Evolutionary conservation across 208 protist genomes (phyloP), one percentile per base, ranked within the genome.

Genomic region (Jaenimonas drosophilae): DNA sequence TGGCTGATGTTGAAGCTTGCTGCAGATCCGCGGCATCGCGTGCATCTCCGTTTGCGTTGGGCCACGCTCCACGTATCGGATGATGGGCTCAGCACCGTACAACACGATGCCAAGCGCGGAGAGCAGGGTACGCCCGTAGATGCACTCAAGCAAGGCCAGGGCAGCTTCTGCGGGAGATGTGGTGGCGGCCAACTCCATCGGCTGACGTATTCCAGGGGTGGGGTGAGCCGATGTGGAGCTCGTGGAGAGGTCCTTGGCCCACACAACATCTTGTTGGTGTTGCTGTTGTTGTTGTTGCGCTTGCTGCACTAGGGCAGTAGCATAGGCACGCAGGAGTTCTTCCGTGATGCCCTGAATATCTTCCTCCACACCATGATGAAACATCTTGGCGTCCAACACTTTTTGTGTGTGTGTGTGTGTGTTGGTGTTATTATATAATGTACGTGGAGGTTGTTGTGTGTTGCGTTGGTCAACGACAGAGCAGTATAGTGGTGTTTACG

Each of bases 41-140:
- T 7, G 11, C 24, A n/a, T 49, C 30, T 36, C 16, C 6, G 37
- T 7, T 21, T 42, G 7, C 11, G 14, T 20, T 7, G 37, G n/a
- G 31, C 31, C 11, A 11, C 23, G 19, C 28, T 80, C 72, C 3
- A 88, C 65, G 36, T 75, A 88, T 6, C 78, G 65, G 25, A 80
- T 48, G 12, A 92, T 63, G 1, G 57, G 52, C 50, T 92, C 78
- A 0, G 60, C 60, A 1, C 73, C 70, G 59, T 92, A 76, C 20
- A 89, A 45, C 1, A 69, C 79, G 40, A 92, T 92, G 5, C 66
- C 76, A 24, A 88, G 47, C 23, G 77, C 84, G 33, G 70, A 85
- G 2, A 76, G 54, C 9, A 83, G 77, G 23, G 79, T 85, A 21
- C 81, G 76, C 6, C 84, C 84, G 42, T 87, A 73, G 2, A 92